Evolutionary conservation across 2,329 filamentous ascomycete species (phyloP).

Genomic region (Cadophora malorum): DNA sequence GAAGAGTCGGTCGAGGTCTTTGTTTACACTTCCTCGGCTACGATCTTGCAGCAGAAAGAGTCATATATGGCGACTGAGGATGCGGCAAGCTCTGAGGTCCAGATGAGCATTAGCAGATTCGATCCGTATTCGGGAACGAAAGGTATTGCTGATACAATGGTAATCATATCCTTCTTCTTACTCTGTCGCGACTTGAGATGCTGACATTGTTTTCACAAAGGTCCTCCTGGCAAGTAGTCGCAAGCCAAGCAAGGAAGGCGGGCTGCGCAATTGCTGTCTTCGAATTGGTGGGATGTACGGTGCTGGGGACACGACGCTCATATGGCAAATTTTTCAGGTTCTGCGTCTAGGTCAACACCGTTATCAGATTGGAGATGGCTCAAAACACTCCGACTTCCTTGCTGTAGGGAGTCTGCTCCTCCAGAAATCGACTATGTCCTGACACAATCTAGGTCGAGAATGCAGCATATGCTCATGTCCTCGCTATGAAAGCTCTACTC

Average conservation of each 20-base stretch:
- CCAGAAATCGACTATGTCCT: not conserved
- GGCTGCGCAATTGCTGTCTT: slow-evolving; percentile 19
- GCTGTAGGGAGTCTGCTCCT: not conserved
- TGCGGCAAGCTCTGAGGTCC: not conserved
- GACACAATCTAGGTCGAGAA: slow-evolving; percentile 23
- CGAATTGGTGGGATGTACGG: slow-evolving; percentile 23
- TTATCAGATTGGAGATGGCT: not conserved
- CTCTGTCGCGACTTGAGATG: not conserved
- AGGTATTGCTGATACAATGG: slow-evolving; percentile 24
- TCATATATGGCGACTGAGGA: not conserved
- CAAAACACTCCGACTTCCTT: not conserved
- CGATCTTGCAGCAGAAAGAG: not conserved
- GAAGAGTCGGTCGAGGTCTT: not conserved
- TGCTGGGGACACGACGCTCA: slow-evolving; percentile 19
- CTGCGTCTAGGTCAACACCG: not conserved
- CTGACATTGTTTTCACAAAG: not conserved
- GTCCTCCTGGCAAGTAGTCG: slow-evolving; percentile 24
- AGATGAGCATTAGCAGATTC: slow-evolving; percentile 14
- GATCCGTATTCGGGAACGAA: slow-evolving; percentile 27
- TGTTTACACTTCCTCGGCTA: slow-evolving; percentile 19
- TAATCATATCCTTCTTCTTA: not conserved
- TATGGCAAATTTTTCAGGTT: not conserved
- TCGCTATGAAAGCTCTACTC: slow-evolving; percentile 6
- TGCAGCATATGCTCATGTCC: slow-evolving; percentile 19
- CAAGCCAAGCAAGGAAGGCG: not conserved